Base-by-base conservation (phyloP, 768 basidiomycete species). In the Russula sp. region DNA sequence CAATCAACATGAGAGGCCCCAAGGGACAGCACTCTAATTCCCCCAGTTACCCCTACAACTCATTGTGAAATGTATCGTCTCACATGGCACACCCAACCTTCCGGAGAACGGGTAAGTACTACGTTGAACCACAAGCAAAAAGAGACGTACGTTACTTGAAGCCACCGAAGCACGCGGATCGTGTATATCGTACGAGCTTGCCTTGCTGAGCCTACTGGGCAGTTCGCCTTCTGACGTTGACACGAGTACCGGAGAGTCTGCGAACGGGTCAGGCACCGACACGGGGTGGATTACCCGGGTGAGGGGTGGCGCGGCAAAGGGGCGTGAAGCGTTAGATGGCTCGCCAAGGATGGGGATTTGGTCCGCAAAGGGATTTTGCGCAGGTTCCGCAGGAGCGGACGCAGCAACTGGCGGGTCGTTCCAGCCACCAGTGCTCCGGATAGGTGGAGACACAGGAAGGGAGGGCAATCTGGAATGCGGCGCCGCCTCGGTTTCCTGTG, bases 31-130 rank as follows among this genome's bases (percentile, higher is more conserved):
- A 7, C 18, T 45, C n/a, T 45, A 44, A 16, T 45, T 20, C 3
- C n/a, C n/a, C 8, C 20, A 8, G n/a, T 9, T n/a, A 20, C 18
- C n/a, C 45, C 8, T 45, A 20, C 6, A 45, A 16, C 45, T 16
- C 45, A 9, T 47, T 47, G 45, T 18, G 20, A 47, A 16, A 50
- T 14, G 47, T 4, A 27, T 49, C 47, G 48, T 37, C 9, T 85
- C 84, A 57, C 71, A 73, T 34, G 72, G 71, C 14, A 69, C 73
- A 59, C 80, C 79, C 13, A 78, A 69, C 13, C 64, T 72, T 51
- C 5, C 20, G 68, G 82, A 80, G 59, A 82, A 84, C 39, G 76
- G 35, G 20, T 42, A 27, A 16, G 16, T 16, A 6, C 10, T 34
- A 55, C 16, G 10, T 18, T 5, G 14, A 14, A 22, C 7, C 1